Conservation (phyloP, 441 rosid genomes). For the Erodium texanum region DNA sequence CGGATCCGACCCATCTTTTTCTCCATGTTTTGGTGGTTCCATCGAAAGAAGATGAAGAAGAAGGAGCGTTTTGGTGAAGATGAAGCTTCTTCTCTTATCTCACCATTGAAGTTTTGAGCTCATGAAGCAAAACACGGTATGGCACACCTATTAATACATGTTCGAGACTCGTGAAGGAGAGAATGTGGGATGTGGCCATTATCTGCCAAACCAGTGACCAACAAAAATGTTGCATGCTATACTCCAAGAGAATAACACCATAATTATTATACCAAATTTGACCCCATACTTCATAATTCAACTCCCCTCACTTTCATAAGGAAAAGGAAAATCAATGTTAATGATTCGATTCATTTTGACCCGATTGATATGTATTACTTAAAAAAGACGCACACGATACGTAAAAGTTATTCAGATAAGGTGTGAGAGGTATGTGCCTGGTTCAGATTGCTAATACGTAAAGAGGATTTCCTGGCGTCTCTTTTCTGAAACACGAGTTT, state of each 20-base stretch:
- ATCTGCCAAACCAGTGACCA: neutral
- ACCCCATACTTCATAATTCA: neutral
- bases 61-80: neutral
- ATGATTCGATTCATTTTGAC: too few species aligned
- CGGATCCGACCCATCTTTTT: neutral
- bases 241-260: neutral
- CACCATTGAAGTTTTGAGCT: neutral
- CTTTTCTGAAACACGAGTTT: too few species aligned
- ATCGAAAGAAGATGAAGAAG: neutral
- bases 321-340: too few species aligned
- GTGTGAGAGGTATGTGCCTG: too few species aligned
- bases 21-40: neutral
- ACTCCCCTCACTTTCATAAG: neutral
- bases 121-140: neutral
- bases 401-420: too few species aligned
- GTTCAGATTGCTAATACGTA: too few species aligned
- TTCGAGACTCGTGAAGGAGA: neutral
- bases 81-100: neutral
- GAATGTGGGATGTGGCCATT: neutral
- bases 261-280: neutral
- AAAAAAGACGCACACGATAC: too few species aligned
- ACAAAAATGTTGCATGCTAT: neutral
- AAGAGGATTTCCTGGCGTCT: too few species aligned
- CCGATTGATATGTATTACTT: too few species aligned
- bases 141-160: conserved; percentile 4